A percentile compares a stretch with the other conserved stretches of the same genome.
Conservation (phyloP, 1,284 basidiomycete species). For the Austroboletus novae-zelandiae region DNA sequence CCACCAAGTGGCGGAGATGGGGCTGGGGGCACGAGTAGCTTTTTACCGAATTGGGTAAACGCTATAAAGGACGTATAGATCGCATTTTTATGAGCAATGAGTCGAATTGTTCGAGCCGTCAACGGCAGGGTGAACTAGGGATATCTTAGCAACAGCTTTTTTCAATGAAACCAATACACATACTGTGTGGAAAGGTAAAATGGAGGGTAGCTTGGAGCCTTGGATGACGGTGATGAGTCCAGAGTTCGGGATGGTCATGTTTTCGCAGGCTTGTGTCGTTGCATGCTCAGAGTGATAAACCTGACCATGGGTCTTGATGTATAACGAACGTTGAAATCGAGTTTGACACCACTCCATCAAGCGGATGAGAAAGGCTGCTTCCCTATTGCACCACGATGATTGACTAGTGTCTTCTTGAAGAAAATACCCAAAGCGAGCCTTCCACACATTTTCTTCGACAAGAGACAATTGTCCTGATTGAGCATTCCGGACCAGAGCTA, state of each 20-base stretch:
- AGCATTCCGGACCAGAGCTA: slow-evolving; percentile 39
- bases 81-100: slow-evolving; percentile 59
- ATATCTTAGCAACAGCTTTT: neutral
- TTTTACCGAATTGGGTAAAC: slow-evolving; percentile 37
- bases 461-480: slow-evolving; percentile 26
- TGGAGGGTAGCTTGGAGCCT: slow-evolving; percentile 46
- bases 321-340: slow-evolving; percentile 50
- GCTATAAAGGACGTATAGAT: slow-evolving; percentile 51
- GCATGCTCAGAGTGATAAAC: slow-evolving; percentile 19
- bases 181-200: slow-evolving; percentile 60
- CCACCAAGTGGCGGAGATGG: slow-evolving; percentile 47
- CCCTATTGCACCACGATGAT: slow-evolving; percentile 36
- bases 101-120: slow-evolving; percentile 46
- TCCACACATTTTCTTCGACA: slow-evolving; percentile 39
- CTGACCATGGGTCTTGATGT: slow-evolving; percentile 42
- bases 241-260: slow-evolving; percentile 30
- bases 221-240: slow-evolving; percentile 34
- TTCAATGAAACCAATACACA: slow-evolving; percentile 8
- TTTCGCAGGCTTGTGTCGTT: slow-evolving; percentile 9
- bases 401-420: slow-evolving; percentile 31
- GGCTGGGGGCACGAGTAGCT: slow-evolving; percentile 32
- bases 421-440: slow-evolving; percentile 37
- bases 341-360: slow-evolving; percentile 52
- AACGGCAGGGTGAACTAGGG: slow-evolving; percentile 55
- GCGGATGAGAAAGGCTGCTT: slow-evolving; percentile 53